Base-by-base conservation (phyloP, 306 rosid species). In the Pueraria montana region DNA sequence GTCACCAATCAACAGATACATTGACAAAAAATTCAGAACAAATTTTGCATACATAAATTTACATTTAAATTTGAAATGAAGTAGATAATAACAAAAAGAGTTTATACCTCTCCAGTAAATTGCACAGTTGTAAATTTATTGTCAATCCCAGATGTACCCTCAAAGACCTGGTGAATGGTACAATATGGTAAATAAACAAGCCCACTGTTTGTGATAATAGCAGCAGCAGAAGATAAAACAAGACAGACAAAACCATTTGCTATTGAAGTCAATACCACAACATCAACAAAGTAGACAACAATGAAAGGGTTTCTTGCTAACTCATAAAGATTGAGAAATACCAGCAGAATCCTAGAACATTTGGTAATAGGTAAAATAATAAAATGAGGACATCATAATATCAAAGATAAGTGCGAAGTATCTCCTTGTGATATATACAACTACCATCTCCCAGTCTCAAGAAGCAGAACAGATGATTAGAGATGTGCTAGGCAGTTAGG, bases 81-180 rank as follows among this genome's bases (percentile, higher is more conserved):
- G 12, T 6, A 17, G 12, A 71, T 10, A 36, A 85, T 6, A 59
- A 26, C 58, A 58, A 43, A 66, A 74, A 85, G 18, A 63, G 68
- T 56, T 27, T 8, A 76, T 88, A 96, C 98, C 98, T 96, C 99
- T 84, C 99, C 99, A 10, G 99, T 96, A 87, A 96, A 96, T 81
- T 96, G 99, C 86, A 96, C 99, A 0, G 99, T 94, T 12, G 99
- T 96, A 79, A 88, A 96, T 77, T 94, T 96, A 86, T 96, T 96
- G 92, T 96, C 99, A 75, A 96, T 96, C 86, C 99, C 99, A 81
- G 99, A 96, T 36, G 98, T 96, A 61, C 98, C 99, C 86, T 96
- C 99, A 73, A 96, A 96, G 74, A 96, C 99, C 99, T 96, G 84
- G 32, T 30, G 45, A 78, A 80, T 40, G 32, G 8, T n/a, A 65